These are phyloP conservation scores for Amanita phalloides DNA, from an alignment of 768 basidiomycete species.

Conservation along the genomic window DNA sequence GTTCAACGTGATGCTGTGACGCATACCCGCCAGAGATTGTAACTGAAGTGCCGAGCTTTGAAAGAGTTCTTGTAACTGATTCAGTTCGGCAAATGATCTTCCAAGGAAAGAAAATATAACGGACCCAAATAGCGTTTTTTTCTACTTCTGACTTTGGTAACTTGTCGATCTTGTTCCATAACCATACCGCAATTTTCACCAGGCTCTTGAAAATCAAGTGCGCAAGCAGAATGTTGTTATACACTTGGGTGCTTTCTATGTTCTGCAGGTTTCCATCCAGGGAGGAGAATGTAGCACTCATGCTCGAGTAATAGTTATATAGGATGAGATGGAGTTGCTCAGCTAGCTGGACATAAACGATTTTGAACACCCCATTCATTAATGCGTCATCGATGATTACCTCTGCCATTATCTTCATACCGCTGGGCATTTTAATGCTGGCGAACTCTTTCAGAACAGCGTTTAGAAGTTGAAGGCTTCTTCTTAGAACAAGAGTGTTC, in stretches of 20 bases:
- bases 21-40: conserved; percentile 42
- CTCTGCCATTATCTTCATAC: conserved; percentile 54
- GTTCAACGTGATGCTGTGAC: conserved; percentile 40
- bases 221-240: conserved; percentile 36
- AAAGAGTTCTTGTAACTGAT: conserved; percentile 54
- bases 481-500: conserved; percentile 40
- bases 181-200: conserved; percentile 58
- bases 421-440: conserved; percentile 57
- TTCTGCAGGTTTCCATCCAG: conserved; percentile 30
- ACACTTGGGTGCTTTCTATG: conserved; percentile 26
- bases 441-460: conserved; percentile 61
- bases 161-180: conserved; percentile 47
- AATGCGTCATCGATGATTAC: conserved; percentile 22
- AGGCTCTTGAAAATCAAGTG: conserved; percentile 73
- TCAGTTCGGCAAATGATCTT: background rate
- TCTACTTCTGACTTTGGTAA: conserved; percentile 30
- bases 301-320: conserved; percentile 47
- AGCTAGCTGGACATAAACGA: conserved; percentile 32
- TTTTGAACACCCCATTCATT: conserved; percentile 1
- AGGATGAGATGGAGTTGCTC: conserved; percentile 43
- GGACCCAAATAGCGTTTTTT: conserved; percentile 46
- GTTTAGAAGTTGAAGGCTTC: conserved; percentile 56
- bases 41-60: conserved; percentile 46
- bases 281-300: conserved; percentile 30
- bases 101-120: background rate